phyloP scores from a whole-genome alignment of 2,329 filamentous ascomycete genomes.

The Aspergillus floridensis region DNA sequence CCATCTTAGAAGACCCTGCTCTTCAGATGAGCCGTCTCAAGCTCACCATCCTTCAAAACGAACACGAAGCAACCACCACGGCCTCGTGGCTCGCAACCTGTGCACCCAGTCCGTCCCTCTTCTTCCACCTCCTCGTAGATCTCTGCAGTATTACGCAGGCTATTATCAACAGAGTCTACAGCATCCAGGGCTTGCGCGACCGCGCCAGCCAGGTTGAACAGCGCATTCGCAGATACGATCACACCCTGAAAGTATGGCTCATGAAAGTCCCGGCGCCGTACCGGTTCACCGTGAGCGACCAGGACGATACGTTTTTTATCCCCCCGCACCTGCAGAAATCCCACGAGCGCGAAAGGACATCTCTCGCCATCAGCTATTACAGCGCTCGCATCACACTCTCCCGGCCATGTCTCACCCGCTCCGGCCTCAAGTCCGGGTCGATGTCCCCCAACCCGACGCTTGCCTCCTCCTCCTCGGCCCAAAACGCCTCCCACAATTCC shows the following conservation, averaged over 20 bases:
- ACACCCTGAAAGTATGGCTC: constrained; percentile 36
- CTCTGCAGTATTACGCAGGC: constrained; percentile 37
- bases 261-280: constrained; percentile 32
- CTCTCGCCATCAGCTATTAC: constrained; percentile 43
- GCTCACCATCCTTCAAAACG: constrained; percentile 29
- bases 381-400: constrained; percentile 41
- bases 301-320: constrained; percentile 21
- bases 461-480: not conserved
- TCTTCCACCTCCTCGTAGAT: constrained; percentile 40
- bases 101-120: constrained; percentile 33
- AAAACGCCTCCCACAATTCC: not conserved
- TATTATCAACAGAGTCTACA: constrained; percentile 40
- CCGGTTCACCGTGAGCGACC: constrained; percentile 29
- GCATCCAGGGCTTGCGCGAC: constrained; percentile 35
- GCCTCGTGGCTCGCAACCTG: constrained; percentile 23
- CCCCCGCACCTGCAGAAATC: constrained; percentile 8
- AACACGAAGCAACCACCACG: constrained; percentile 9
- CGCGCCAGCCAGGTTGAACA: constrained; percentile 31
- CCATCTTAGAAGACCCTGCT: constrained; percentile 24
- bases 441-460: not conserved
- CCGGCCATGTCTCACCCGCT: constrained; percentile 42
- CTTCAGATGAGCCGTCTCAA: constrained; percentile 24
- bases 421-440: constrained; percentile 17
- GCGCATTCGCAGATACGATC: constrained; percentile 31
- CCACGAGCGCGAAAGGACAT: constrained; percentile 31